Evolutionary conservation across 139 green algal genomes (phyloP), one percentile per base, ranked within the genome.

Genomic region (Nannochloris sp.): DNA sequence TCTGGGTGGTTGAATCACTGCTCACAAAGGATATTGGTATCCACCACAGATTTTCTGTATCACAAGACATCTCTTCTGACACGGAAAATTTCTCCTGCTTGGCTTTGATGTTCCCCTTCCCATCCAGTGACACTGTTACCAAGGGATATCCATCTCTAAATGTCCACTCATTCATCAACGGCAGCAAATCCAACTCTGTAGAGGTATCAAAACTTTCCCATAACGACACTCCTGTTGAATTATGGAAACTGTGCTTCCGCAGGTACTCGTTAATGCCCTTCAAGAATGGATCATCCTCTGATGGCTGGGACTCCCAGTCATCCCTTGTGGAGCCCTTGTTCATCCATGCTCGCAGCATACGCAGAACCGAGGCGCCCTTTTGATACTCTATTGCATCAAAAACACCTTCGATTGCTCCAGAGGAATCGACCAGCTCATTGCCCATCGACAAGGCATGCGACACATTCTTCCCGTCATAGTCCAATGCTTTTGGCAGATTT

Each of bases 301-400:
- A 53, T 12, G 9, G 21, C 16, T 23, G 6, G 0, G 34, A 19
- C 16, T 23, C n/a, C 23, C 49, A 40, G 64, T 68, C 64, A 40
- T 40, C 34, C 8, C 34, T 40, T 11, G 34, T 9, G 34, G 34
- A 40, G 34, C 69, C 54, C 44, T 62, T 56, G 24, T 79, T 82
- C 5, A 93, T 50, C 73, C 82, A 89, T 6, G 87, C 79, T 0
- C 85, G 75, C 66, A 97, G 78, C 87, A 96, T 96, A 57, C 88
- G 81, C 50, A 97, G 78, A 54, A 97, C 78, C 9, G 78, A 73
- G 6, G 3, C 72, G 37, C 90, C 90, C 73, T 95, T 91, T 18
- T 82, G 44, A 62, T 95, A 93, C 67, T 67, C 75, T 21, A 92
- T 68, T 4, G 55, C 19, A 58, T 92, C 85, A 59, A 92, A 93